phyloP scores from a whole-genome alignment of 2,329 filamentous ascomycete species.

The Bipolaris gigantea region DNA sequence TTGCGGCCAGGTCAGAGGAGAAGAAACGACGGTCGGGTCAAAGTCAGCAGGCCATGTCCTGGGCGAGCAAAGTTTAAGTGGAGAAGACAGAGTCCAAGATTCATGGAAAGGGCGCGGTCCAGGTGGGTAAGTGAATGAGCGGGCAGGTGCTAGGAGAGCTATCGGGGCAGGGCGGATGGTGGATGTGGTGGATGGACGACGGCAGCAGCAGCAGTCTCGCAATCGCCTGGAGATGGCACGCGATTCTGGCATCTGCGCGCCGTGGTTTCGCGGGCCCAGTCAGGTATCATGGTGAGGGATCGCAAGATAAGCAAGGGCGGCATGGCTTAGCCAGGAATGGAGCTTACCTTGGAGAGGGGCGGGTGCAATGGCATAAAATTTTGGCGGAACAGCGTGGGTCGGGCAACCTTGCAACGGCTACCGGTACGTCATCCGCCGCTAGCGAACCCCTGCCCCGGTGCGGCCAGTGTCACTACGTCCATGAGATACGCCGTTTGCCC shows the following conservation, averaged over 20 bases:
- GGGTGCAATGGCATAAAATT: conserved; percentile 10
- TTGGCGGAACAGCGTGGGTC: conserved; percentile 11
- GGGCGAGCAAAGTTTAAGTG: not conserved
- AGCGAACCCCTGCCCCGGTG: not conserved
- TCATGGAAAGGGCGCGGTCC: not conserved
- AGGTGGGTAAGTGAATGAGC: not conserved
- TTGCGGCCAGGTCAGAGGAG: conserved; percentile 10
- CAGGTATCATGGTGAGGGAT: conserved; percentile 4
- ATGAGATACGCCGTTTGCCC: not conserved
- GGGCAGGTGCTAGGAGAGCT: conserved; percentile 1
- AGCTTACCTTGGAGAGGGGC: not conserved
- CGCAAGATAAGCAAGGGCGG: conserved; percentile 4
- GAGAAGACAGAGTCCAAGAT: not conserved
- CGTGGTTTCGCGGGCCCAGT: not conserved
- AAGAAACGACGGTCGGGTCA: conserved; percentile 1
- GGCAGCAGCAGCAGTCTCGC: not conserved
- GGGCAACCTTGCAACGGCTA: conserved; percentile 6
- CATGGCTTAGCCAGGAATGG: conserved; percentile 13
- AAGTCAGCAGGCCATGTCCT: conserved; percentile 8
- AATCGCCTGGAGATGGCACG: not conserved
- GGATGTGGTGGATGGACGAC: not conserved
- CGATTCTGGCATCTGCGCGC: not conserved
- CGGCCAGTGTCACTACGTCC: not conserved
- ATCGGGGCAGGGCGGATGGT: conserved; percentile 4
- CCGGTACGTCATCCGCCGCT: conserved; percentile 20